A percentile compares a stretch with the other conserved stretches of the same genome.
Conservation (phyloP, 352 stramenopile species). For the Pythium sp. region DNA sequence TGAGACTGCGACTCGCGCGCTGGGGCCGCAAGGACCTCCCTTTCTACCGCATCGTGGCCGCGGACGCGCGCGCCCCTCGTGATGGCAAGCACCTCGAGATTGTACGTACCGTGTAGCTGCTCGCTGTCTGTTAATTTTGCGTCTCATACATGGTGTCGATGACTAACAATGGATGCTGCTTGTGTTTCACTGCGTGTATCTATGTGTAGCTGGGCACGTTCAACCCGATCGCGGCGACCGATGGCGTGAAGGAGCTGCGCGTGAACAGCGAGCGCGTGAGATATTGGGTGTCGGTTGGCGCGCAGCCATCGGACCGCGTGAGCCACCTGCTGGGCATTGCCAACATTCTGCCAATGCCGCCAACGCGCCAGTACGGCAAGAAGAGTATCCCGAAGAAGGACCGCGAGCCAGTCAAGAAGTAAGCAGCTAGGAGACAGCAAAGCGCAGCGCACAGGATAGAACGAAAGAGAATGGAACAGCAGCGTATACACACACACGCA, state of each 20-base stretch:
- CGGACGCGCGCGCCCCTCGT: slow-evolving; percentile 74
- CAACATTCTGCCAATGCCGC: slow-evolving; percentile 83
- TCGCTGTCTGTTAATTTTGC: not conserved
- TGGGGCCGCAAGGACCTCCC: slow-evolving; percentile 86
- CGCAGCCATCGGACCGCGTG: slow-evolving; percentile 84
- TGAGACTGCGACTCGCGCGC: slow-evolving; percentile 81
- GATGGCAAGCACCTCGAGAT: slow-evolving; percentile 88
- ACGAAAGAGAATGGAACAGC: not conserved
- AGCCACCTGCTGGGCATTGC: slow-evolving; percentile 72
- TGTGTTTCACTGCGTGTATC: not conserved
- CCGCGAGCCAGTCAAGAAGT: slow-evolving; percentile 47
- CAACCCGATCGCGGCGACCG: slow-evolving; percentile 79
- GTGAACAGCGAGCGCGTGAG: slow-evolving; percentile 84
- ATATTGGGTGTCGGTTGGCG: slow-evolving; percentile 87
- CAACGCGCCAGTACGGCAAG: slow-evolving; percentile 81
- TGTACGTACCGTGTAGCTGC: slow-evolving; percentile 34
- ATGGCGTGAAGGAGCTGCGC: slow-evolving; percentile 86
- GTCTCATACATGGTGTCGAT: too few relatives aligned
- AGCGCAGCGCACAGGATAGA: not conserved
- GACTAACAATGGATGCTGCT: too few relatives aligned
- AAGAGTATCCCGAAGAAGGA: slow-evolving; percentile 86
- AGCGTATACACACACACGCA: not conserved
- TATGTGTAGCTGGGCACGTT: slow-evolving; percentile 71
- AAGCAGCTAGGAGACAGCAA: slow-evolving; percentile 9
- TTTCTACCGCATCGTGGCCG: slow-evolving; percentile 88